Evolutionary conservation across 2,329 filamentous ascomycete genomes (phyloP).

Genomic region (Fusarium sp.): DNA sequence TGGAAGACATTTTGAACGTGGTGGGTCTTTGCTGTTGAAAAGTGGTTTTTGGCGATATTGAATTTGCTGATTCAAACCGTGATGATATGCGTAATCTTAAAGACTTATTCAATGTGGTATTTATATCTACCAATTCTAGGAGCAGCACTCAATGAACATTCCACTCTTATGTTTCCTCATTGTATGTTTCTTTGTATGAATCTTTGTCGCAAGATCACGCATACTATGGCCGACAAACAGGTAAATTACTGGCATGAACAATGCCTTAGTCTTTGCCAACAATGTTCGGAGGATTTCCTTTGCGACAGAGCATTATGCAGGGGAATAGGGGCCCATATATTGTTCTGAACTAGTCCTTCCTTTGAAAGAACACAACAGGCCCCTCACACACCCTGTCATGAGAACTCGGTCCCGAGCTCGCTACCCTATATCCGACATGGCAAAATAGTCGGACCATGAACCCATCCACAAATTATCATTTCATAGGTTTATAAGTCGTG

Average conservation of each 20-base stretch:
- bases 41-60: fast-evolving
- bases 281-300: not conserved
- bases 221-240: too few relatives aligned
- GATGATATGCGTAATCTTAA: too few relatives aligned
- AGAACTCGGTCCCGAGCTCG: not conserved
- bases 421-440: not conserved
- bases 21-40: not conserved
- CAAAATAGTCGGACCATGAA: not conserved
- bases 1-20: not conserved
- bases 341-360: fast-evolving
- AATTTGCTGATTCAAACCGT: not conserved
- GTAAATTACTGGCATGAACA: too few relatives aligned
- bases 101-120: not conserved
- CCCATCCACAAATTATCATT: too few relatives aligned
- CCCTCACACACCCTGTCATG: not conserved
- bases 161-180: too few relatives aligned
- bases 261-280: too few relatives aligned
- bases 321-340: fast-evolving
- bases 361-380: fast-evolving
- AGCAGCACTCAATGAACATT: too few relatives aligned
- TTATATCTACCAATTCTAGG: too few relatives aligned
- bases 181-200: too few relatives aligned
- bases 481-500: too few relatives aligned
- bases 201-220: too few relatives aligned
- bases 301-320: not conserved